Percentiles rank a stretch among this genome's conserved stretches.
Conservation (phyloP, 805 yeast species). For the Metschnikowia drakensbergensis region DNA sequence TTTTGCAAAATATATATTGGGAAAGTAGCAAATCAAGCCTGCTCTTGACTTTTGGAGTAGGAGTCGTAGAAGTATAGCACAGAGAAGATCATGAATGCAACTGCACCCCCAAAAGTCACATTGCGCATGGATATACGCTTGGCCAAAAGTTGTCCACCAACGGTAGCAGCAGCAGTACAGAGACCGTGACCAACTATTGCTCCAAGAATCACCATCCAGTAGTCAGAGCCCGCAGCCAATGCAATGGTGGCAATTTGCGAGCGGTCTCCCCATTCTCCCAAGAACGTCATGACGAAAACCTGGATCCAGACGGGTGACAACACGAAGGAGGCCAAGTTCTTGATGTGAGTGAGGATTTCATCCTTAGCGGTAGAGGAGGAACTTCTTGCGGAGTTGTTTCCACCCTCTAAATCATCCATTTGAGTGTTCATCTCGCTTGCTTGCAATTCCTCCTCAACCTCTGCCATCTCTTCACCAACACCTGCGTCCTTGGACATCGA, state of each 20-base stretch:
- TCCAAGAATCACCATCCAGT: conserved; percentile 84
- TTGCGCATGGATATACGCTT: conserved; percentile 86
- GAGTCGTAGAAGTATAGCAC: conserved; percentile 72
- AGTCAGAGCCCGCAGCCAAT: conserved; percentile 95
- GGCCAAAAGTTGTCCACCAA: conserved; percentile 90
- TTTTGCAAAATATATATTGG: background rate
- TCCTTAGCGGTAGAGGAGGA: conserved; percentile 8
- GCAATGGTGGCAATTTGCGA: conserved; percentile 98
- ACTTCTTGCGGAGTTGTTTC: conserved; percentile 23
- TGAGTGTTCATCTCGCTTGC: conserved; percentile 51
- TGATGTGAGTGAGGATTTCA: conserved; percentile 38
- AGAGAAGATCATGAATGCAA: conserved; percentile 80
- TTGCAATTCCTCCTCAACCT: conserved; percentile 91
- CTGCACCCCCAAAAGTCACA: conserved; percentile 87
- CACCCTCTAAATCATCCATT: conserved; percentile 59
- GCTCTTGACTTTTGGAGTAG: conserved; percentile 3
- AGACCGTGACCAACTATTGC: conserved; percentile 85
- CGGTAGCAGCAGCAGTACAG: conserved; percentile 86
- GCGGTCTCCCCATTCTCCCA: conserved; percentile 99
- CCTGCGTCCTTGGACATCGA: conserved; percentile 79
- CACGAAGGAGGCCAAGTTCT: conserved; percentile 56
- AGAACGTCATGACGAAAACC: conserved; percentile 90
- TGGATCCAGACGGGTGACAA: conserved; percentile 91
- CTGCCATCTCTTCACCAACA: conserved; percentile 92
- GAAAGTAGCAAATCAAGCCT: background rate